These are phyloP conservation scores for Mariannaea sp. DNA, from an alignment of 2,329 filamentous ascomycete species.

Conservation along the genomic window DNA sequence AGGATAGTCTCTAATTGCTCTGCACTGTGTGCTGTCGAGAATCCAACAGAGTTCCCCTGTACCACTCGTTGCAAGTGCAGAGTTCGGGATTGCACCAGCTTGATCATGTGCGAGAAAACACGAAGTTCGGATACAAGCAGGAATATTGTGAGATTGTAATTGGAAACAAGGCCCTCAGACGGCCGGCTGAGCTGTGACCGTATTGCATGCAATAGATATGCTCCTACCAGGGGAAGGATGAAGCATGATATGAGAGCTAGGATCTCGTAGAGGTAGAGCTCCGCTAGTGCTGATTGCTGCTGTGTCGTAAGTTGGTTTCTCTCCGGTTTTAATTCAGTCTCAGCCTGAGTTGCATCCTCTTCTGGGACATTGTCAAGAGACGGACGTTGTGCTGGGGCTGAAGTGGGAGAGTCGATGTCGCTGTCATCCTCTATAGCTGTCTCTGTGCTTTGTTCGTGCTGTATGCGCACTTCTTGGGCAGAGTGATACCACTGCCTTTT, in stretches of 20 bases:
- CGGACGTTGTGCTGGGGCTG: slow-evolving; percentile 24
- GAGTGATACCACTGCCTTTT: slow-evolving; percentile 68
- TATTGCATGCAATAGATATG: slow-evolving; percentile 82
- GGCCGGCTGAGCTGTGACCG: slow-evolving; percentile 80
- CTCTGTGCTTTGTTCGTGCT: slow-evolving; percentile 51
- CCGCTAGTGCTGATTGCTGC: slow-evolving; percentile 54
- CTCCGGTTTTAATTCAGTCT: slow-evolving; percentile 21
- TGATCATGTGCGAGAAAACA: slow-evolving; percentile 80
- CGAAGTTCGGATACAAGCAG: slow-evolving; percentile 84
- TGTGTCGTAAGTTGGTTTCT: slow-evolving; percentile 25
- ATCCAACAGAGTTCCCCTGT: slow-evolving; percentile 52
- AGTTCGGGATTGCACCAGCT: slow-evolving; percentile 77
- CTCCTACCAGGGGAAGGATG: slow-evolving; percentile 75
- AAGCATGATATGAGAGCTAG: slow-evolving; percentile 80
- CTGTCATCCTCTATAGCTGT: slow-evolving; percentile 52
- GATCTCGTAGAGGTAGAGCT: slow-evolving; percentile 76
- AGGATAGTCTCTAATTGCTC: slow-evolving; percentile 61
- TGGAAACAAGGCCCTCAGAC: slow-evolving; percentile 84
- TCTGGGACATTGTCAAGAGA: slow-evolving; percentile 52
- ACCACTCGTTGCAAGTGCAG: slow-evolving; percentile 80
- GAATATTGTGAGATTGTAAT: slow-evolving; percentile 93
- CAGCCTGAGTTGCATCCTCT: slow-evolving; percentile 44
- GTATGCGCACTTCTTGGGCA: slow-evolving; percentile 65
- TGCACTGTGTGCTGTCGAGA: slow-evolving; percentile 37
- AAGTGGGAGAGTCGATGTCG: slow-evolving; percentile 44